Percentiles rank a stretch among this genome's conserved stretches.
Evolutionary conservation across 1,139 yeast genomes (phyloP).

Genomic region (Saccharomyces hybrid): DNA sequence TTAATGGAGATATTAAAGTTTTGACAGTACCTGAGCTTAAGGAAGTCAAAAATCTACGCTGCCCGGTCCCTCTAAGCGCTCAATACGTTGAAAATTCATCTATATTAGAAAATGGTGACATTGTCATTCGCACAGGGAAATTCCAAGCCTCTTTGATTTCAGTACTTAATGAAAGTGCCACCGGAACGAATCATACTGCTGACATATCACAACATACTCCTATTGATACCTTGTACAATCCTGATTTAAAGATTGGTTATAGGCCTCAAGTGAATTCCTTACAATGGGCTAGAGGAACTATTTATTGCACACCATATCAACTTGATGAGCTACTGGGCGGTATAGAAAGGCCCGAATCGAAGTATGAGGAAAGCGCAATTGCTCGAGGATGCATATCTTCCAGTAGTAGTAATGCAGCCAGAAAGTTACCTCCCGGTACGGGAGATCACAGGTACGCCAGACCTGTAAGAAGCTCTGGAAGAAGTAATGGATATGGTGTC

Average conservation of each 20-base stretch:
- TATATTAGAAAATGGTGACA: constrained; percentile 64
- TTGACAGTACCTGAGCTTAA: constrained; percentile 47
- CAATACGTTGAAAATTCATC: constrained; percentile 37
- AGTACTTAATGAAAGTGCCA: constrained; percentile 36
- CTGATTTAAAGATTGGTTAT: constrained; percentile 57
- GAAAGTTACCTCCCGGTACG: constrained; percentile 5
- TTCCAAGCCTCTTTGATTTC: constrained; percentile 50
- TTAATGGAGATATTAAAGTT: constrained; percentile 37
- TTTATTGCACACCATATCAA: constrained; percentile 51
- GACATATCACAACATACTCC: constrained; percentile 14
- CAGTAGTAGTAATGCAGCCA: constrained; percentile 27
- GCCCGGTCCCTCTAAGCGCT: constrained; percentile 38
- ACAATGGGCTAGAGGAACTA: constrained; percentile 82
- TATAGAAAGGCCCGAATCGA: constrained; percentile 46
- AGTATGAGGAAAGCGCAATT: constrained; percentile 46
- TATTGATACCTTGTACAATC: constrained; percentile 50
- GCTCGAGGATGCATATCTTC: constrained; percentile 45
- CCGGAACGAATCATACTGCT: constrained; percentile 25
- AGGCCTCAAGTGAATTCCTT: constrained; percentile 75
- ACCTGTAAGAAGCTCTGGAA: constrained; percentile 39
- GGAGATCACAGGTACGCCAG: constrained; percentile 39
- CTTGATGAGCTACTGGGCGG: constrained; percentile 51
- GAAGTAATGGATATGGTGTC: constrained; percentile 34
- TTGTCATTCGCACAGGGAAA: constrained; percentile 50
- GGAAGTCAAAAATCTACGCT: constrained; percentile 37